These are phyloP conservation scores for Onygenales sp. DNA, from an alignment of 2,329 filamentous ascomycete species.

Conservation along the genomic window DNA sequence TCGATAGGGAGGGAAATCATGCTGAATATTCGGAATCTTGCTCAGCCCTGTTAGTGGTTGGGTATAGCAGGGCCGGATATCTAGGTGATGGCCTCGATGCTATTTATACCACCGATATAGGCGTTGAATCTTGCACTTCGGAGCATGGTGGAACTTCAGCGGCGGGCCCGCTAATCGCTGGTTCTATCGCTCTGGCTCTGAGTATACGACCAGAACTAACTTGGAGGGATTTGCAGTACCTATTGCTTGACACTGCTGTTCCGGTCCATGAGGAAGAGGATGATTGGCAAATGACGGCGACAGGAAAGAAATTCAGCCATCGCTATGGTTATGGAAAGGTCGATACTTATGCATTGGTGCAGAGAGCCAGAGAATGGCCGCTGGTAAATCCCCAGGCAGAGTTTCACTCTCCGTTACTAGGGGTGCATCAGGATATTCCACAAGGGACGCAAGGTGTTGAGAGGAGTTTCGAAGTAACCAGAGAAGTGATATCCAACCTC, in stretches of 20 bases:
- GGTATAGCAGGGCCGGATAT: slow-evolving; percentile 83
- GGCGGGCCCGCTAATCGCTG: slow-evolving; percentile 83
- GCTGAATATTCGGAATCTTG: slow-evolving; percentile 96
- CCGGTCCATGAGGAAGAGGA: slow-evolving; percentile 64
- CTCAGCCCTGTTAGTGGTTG: slow-evolving; percentile 89
- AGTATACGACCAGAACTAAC: slow-evolving; percentile 75
- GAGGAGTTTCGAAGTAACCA: slow-evolving; percentile 69
- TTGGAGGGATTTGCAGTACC: slow-evolving; percentile 92
- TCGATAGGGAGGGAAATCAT: slow-evolving; percentile 78
- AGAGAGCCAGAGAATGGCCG: slow-evolving; percentile 75
- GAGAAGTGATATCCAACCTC: slow-evolving; percentile 78
- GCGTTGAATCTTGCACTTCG: slow-evolving; percentile 65
- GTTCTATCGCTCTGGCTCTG: slow-evolving; percentile 81
- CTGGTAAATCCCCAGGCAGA: slow-evolving; percentile 92
- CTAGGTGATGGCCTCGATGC: slow-evolving; percentile 43
- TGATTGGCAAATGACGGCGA: slow-evolving; percentile 72
- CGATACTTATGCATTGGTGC: slow-evolving; percentile 75
- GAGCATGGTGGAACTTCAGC: slow-evolving; percentile 90
- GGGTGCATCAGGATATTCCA: slow-evolving; percentile 76
- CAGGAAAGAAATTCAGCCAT: slow-evolving; percentile 84
- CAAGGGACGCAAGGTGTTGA: slow-evolving; percentile 73
- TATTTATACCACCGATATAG: slow-evolving; percentile 95
- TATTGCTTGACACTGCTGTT: slow-evolving; percentile 74
- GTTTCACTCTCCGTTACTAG: slow-evolving; percentile 88
- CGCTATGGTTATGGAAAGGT: slow-evolving; percentile 94